These are phyloP conservation scores for Iris macrosiphon DNA, from an alignment of 106 monocot genomes.

Conservation along the genomic window DNA sequence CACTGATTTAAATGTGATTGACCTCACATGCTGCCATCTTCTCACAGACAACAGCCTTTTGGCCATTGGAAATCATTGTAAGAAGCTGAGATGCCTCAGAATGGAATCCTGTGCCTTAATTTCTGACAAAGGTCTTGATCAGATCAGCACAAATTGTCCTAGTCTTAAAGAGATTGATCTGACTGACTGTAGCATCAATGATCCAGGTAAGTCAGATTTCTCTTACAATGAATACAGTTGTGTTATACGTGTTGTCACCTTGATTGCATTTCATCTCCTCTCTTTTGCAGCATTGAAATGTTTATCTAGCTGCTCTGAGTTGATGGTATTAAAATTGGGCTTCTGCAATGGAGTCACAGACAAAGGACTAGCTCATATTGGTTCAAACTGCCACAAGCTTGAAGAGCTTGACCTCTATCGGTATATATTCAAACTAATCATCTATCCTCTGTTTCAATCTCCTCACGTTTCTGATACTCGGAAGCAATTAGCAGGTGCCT, in stretches of 20 bases:
- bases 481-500: conserved; percentile 33
- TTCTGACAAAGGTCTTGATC: conserved; percentile 60
- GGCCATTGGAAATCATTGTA: conserved; percentile 47
- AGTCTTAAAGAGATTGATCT: conserved; percentile 74
- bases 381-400: conserved; percentile 60
- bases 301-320: conserved; percentile 54
- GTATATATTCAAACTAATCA: conserved; percentile 22
- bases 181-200: conserved; percentile 65
- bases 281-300: conserved; percentile 56
- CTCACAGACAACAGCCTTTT: conserved; percentile 50
- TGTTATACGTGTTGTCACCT: not conserved
- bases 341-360: conserved; percentile 55
- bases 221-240: not conserved
- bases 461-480: not conserved
- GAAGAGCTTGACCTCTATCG: conserved; percentile 78
- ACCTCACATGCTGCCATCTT: conserved; percentile 75
- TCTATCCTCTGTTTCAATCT: not conserved
- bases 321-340: conserved; percentile 60
- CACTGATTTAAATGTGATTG: conserved; percentile 35
- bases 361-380: conserved; percentile 51
- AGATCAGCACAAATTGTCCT: conserved; percentile 33
- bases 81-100: conserved; percentile 34
- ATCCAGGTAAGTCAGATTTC: conserved; percentile 32
- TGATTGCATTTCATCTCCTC: not conserved
- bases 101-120: conserved; percentile 71